Conservation (phyloP, 805 yeast genomes). For the Metschnikowia lachancei region DNA sequence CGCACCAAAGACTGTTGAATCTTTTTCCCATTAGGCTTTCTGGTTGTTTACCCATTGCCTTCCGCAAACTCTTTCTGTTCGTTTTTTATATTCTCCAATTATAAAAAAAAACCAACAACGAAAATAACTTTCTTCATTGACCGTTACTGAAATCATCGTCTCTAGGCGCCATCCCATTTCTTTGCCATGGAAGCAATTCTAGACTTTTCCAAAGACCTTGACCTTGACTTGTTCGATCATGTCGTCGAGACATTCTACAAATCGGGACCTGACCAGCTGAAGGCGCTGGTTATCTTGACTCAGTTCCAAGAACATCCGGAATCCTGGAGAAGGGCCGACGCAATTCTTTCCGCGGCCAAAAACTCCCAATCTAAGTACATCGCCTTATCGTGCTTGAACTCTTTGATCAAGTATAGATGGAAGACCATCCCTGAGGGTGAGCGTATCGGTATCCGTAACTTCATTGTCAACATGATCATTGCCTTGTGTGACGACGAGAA, state of each 20-base stretch:
- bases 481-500: constrained; percentile 82
- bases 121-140: not conserved
- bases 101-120: not conserved
- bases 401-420: constrained; percentile 90
- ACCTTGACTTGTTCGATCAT: constrained; percentile 73
- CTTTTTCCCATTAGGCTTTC: constrained; percentile 4
- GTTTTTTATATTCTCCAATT: not conserved
- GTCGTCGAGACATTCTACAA: constrained; percentile 82
- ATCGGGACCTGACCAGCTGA: constrained; percentile 62
- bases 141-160: not conserved
- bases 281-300: constrained; percentile 69
- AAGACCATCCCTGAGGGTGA: constrained; percentile 86
- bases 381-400: constrained; percentile 86
- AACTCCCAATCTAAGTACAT: constrained; percentile 89
- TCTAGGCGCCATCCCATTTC: constrained; percentile 5
- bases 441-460: constrained; percentile 88
- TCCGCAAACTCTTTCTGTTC: not conserved
- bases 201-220: constrained; percentile 82
- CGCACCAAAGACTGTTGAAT: constrained; percentile 6
- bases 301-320: constrained; percentile 92
- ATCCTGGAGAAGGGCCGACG: constrained; percentile 92
- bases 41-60: constrained; percentile 5
- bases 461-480: constrained; percentile 90
- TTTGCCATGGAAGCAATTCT: constrained; percentile 75
- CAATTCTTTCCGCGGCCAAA: constrained; percentile 71